A percentile compares a stretch with the other conserved stretches of the same genome.
These are phyloP conservation scores for Quercus phellos DNA, from an alignment of 331 rosid genomes.

Conservation along the genomic window DNA sequence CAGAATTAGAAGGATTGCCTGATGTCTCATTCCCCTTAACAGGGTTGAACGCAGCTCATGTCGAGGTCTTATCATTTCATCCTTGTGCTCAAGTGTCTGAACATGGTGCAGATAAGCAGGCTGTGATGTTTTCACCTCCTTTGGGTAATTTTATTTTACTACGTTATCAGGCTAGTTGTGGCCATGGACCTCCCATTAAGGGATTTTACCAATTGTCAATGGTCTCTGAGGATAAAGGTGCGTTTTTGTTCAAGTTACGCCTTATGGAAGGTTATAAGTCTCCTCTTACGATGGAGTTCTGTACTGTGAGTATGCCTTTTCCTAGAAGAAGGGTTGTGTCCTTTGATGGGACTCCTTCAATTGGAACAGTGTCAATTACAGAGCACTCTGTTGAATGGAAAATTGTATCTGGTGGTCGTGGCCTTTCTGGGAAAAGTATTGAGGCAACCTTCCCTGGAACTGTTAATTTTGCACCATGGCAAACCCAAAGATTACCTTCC, in stretches of 20 bases:
- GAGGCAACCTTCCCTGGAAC: constrained; percentile 98
- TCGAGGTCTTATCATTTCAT: constrained; percentile 76
- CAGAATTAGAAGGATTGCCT: constrained; percentile 92
- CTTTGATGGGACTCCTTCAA: constrained; percentile 91
- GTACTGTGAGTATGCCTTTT: constrained; percentile 84
- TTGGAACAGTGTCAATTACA: constrained; percentile 78
- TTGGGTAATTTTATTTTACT: constrained; percentile 84
- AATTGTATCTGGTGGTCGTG: constrained; percentile 74
- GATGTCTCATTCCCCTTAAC: constrained; percentile 85
- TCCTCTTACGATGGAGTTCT: constrained; percentile 83
- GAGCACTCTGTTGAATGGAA: constrained; percentile 96
- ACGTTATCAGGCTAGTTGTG: constrained; percentile 73
- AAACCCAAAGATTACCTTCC: constrained; percentile 42
- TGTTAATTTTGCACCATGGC: constrained; percentile 83
- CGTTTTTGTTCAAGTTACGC: constrained; percentile 79
- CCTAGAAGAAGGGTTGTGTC: constrained; percentile 78
- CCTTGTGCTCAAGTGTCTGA: constrained; percentile 87
- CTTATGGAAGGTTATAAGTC: constrained; percentile 91
- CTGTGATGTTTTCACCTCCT: constrained; percentile 88
- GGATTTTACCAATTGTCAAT: constrained; percentile 93
- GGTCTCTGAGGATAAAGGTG: constrained; percentile 98
- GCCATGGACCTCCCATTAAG: constrained; percentile 73
- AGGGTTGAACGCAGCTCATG: constrained; percentile 44
- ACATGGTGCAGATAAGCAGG: constrained; percentile 77
- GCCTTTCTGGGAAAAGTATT: constrained; percentile 77